phyloP scores from a whole-genome alignment of 2,329 filamentous ascomycete genomes.

The Colletotrichum sp. region DNA sequence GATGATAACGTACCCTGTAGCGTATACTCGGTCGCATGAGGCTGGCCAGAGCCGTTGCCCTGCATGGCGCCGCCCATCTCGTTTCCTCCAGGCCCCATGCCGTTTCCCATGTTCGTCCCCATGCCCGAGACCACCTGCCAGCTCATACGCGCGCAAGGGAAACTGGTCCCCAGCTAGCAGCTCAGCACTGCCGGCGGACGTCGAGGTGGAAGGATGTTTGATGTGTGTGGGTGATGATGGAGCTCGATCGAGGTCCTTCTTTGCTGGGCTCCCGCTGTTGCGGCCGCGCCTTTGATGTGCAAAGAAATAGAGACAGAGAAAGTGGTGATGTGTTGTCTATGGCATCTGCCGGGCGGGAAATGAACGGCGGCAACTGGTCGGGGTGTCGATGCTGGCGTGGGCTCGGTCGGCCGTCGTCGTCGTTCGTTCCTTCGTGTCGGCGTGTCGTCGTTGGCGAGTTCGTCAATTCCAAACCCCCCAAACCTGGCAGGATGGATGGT shows the following conservation, averaged over 20 bases:
- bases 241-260: background rate
- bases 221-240: background rate
- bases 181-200: background rate
- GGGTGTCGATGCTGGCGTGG: background rate
- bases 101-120: constrained; percentile 45
- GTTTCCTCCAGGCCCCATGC: constrained; percentile 42
- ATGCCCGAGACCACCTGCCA: constrained; percentile 42
- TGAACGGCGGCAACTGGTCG: background rate
- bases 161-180: constrained; percentile 14
- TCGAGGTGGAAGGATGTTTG: background rate
- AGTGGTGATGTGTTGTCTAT: background rate
- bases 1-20: constrained; percentile 51
- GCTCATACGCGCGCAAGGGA: constrained; percentile 32
- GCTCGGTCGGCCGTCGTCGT: background rate
- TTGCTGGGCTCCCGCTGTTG: background rate
- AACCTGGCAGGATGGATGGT: background rate
- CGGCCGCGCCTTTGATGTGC: background rate
- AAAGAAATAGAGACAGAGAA: background rate
- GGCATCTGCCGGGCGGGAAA: background rate
- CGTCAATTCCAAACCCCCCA: background rate
- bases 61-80: constrained; percentile 52
- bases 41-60: constrained; percentile 53
- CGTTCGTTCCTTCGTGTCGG: constrained; percentile 1
- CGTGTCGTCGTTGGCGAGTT: background rate
- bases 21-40: constrained; percentile 67